Evolutionary conservation across 129 eudicot genomes (phyloP), one percentile per base, ranked within the genome.

Genomic region (Lonicera japonica): DNA sequence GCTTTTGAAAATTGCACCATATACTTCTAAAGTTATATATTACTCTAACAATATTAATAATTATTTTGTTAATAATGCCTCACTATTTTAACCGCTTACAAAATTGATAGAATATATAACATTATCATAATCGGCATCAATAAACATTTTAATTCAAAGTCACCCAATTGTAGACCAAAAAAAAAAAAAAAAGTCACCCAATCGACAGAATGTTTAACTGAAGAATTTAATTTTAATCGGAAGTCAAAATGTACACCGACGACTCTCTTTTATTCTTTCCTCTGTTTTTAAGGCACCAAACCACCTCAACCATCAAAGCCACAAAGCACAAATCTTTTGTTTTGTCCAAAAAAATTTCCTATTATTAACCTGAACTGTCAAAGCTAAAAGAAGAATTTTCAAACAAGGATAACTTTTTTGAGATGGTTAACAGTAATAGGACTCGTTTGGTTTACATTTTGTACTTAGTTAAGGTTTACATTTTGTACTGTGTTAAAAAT

Each of bases 211-310:
- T n/a, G n/a, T n/a, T n/a, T n/a, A n/a, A n/a, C n/a, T n/a, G n/a
- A n/a, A n/a, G n/a, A n/a, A n/a, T n/a, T 38, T 38, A 38, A 38
- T 38, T 38, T 38, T 10, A 5, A 38, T 38, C 10, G 43, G 73
- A n/a, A 65, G 67, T 50, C 61, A 54, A 25, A 41, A 66, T 71
- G 74, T 77, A n/a, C n/a, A n/a, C n/a, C n/a, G n/a, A n/a, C n/a
- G n/a, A n/a, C n/a, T n/a, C n/a, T n/a, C n/a, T n/a, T n/a, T n/a
- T n/a, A n/a, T n/a, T 71, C 77, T 77, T 77, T 72, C 52, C 82
- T 68, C 68, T 77, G 59, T 50, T 21, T 25, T 22, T 66, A 70
- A 76, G 77, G 56, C 58, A 71, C 68, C 68, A 45, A 5, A 59
- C 65, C 16, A n/a, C 48, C 60, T 29, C 65, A 59, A 65, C 64